These are phyloP conservation scores for Boletus barrowsii DNA, from an alignment of 768 basidiomycete genomes.

Conservation along the genomic window DNA sequence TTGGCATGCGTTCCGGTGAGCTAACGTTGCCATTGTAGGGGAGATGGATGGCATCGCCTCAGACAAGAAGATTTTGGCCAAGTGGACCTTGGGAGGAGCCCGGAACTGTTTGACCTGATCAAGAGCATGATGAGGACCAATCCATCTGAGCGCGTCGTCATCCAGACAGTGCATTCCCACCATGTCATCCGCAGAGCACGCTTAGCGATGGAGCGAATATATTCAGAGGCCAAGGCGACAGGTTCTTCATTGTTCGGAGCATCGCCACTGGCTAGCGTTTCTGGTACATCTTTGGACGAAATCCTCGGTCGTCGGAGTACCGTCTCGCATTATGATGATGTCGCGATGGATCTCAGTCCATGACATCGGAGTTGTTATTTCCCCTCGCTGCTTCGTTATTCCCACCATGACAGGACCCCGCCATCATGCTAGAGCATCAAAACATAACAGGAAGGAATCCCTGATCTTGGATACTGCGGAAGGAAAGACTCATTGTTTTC, in stretches of 20 bases:
- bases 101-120: slow-evolving; percentile 65
- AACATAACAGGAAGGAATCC: slow-evolving; percentile 4
- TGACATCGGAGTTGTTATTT: slow-evolving; percentile 21
- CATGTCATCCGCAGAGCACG: slow-evolving; percentile 64
- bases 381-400: background rate
- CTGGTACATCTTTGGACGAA: slow-evolving; percentile 60
- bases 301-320: slow-evolving; percentile 41
- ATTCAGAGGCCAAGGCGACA: slow-evolving; percentile 35
- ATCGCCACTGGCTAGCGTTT: slow-evolving; percentile 62
- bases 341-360: slow-evolving; percentile 40
- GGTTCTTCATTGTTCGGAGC: slow-evolving; percentile 47
- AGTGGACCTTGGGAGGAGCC: slow-evolving; percentile 65
- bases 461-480: slow-evolving; percentile 21
- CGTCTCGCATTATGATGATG: slow-evolving; percentile 14
- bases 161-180: slow-evolving; percentile 57
- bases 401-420: slow-evolving; percentile 3
- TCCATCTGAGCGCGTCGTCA: slow-evolving; percentile 54
- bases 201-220: slow-evolving; percentile 55
- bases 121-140: slow-evolving; percentile 75
- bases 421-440: slow-evolving; percentile 3
- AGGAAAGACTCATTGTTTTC: slow-evolving; percentile 7
- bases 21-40: slow-evolving; percentile 48
- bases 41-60: slow-evolving; percentile 90
- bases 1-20: slow-evolving; percentile 7
- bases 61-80: slow-evolving; percentile 90